Percentiles rank a stretch among this genome's conserved stretches.
phyloP scores from a whole-genome alignment of 2,329 filamentous ascomycete species.

The Aureobasidium vineae region DNA sequence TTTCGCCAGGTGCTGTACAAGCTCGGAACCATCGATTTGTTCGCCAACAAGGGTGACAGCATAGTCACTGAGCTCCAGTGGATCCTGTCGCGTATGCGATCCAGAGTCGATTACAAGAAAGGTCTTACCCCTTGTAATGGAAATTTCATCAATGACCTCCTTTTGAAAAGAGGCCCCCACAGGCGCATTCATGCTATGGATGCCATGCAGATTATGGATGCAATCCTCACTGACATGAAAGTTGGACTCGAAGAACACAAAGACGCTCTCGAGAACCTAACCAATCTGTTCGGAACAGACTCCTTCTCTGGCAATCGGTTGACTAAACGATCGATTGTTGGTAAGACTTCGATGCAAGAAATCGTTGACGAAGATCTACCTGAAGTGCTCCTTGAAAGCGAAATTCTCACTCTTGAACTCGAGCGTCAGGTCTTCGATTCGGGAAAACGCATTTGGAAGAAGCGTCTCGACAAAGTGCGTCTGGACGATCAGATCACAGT shows the following conservation, averaged over 20 bases:
- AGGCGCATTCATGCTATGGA: slow-evolving; percentile 56
- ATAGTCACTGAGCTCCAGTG: not conserved
- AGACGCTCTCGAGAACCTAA: not conserved
- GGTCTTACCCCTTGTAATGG: too few species aligned
- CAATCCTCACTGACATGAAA: not conserved
- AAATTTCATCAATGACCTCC: not conserved
- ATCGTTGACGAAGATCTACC: slow-evolving; percentile 37
- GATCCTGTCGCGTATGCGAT: slow-evolving; percentile 21
- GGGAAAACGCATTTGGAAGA: slow-evolving; percentile 55
- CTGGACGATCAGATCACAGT: slow-evolving; percentile 56
- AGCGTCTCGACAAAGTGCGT: slow-evolving; percentile 56
- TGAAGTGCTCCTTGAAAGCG: not conserved
- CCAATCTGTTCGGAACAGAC: not conserved
- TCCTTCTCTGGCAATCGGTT: not conserved
- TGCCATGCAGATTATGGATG: not conserved
- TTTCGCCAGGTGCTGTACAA: slow-evolving; percentile 57
- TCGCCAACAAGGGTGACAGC: not conserved
- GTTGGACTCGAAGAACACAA: not conserved
- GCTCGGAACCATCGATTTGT: slow-evolving; percentile 31
- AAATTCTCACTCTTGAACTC: slow-evolving; percentile 50
- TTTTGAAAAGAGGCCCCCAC: not conserved
- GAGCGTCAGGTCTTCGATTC: slow-evolving; percentile 58
- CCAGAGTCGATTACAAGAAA: not conserved
- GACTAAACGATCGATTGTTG: slow-evolving; percentile 1
- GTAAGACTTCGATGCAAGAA: slow-evolving; percentile 42